These are phyloP conservation scores for Asterionellopsis glacialis DNA, from an alignment of 108 stramenopile species.

Conservation along the genomic window DNA sequence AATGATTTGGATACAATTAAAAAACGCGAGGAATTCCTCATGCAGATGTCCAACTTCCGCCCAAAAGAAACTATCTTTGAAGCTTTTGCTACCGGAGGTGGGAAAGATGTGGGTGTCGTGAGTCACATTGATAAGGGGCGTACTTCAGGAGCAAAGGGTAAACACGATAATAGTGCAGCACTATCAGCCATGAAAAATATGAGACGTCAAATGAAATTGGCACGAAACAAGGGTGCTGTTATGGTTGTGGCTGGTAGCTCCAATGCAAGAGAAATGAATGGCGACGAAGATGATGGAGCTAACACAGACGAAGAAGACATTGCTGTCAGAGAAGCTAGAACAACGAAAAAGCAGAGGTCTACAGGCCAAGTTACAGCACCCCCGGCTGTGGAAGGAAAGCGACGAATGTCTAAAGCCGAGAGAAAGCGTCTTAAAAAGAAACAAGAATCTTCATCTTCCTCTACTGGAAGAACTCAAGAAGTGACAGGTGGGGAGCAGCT, in stretches of 20 bases:
- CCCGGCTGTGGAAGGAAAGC: slow-evolving; percentile 26
- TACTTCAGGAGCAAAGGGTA: slow-evolving; percentile 32
- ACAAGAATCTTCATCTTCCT: slow-evolving; percentile 21
- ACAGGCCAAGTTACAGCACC: slow-evolving; percentile 1
- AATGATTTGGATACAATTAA: slow-evolving; percentile 34
- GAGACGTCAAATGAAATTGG: slow-evolving; percentile 86
- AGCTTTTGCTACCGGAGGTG: slow-evolving; percentile 85
- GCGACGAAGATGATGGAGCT: slow-evolving; percentile 12
- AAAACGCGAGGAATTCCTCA: slow-evolving; percentile 78
- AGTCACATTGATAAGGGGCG: slow-evolving; percentile 81
- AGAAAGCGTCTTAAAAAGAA: slow-evolving; percentile 81
- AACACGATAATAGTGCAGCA: slow-evolving; percentile 60
- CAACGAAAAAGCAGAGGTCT: background rate
- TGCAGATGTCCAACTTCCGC: slow-evolving; percentile 85
- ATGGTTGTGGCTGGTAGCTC: slow-evolving; percentile 74
- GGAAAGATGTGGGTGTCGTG: slow-evolving; percentile 59
- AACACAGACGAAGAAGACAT: slow-evolving; percentile 4
- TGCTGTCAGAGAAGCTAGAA: slow-evolving; percentile 3
- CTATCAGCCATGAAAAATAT: slow-evolving; percentile 86
- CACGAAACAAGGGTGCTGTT: slow-evolving; percentile 68
- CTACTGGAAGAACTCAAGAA: background rate
- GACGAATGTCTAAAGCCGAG: slow-evolving; percentile 91
- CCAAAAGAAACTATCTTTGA: slow-evolving; percentile 98
- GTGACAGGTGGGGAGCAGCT: background rate
- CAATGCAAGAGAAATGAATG: slow-evolving; percentile 45